Evolutionary conservation across 495 filamentous ascomycete species (phyloP).

Genomic region (Echria macrotheca): DNA sequence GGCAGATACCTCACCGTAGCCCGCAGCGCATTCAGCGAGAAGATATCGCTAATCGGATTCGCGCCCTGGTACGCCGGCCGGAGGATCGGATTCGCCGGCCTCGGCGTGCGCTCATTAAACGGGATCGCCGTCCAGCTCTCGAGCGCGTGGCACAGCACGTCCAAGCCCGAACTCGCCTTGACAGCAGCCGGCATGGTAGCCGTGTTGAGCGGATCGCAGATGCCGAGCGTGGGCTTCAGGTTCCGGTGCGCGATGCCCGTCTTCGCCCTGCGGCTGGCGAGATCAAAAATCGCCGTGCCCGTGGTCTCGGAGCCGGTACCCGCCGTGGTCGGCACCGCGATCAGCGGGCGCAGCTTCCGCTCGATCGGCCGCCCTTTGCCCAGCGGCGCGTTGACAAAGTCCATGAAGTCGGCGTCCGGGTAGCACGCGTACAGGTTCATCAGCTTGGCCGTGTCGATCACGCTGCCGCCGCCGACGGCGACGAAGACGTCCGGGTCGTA

Average conservation of each 20-base stretch:
- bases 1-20: constrained; percentile 86
- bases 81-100: constrained; percentile 84
- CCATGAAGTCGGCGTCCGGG: constrained; percentile 84
- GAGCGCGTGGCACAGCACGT: constrained; percentile 89
- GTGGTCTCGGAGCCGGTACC: constrained; percentile 96
- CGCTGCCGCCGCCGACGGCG: constrained; percentile 81
- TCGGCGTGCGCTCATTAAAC: constrained; percentile 73
- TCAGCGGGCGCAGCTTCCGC: constrained; percentile 70
- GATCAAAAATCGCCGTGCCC: constrained; percentile 95
- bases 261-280: constrained; percentile 81
- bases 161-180: constrained; percentile 79
- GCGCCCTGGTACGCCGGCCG: constrained; percentile 94
- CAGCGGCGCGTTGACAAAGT: constrained; percentile 95
- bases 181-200: constrained; percentile 92
- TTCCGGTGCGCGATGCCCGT: constrained; percentile 93
- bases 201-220: constrained; percentile 94
- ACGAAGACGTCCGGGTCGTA: constrained; percentile 82
- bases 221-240: constrained; percentile 91
- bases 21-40: constrained; percentile 75
- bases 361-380: constrained; percentile 82
- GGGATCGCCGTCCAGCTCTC: constrained; percentile 97
- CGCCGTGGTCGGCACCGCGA: constrained; percentile 92
- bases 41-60: constrained; percentile 96
- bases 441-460: constrained; percentile 96
- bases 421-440: constrained; percentile 94